A percentile compares a stretch with the other conserved stretches of the same genome.
phyloP scores from a whole-genome alignment of 164 flowering plant genomes.

The Echeveria elegans region DNA sequence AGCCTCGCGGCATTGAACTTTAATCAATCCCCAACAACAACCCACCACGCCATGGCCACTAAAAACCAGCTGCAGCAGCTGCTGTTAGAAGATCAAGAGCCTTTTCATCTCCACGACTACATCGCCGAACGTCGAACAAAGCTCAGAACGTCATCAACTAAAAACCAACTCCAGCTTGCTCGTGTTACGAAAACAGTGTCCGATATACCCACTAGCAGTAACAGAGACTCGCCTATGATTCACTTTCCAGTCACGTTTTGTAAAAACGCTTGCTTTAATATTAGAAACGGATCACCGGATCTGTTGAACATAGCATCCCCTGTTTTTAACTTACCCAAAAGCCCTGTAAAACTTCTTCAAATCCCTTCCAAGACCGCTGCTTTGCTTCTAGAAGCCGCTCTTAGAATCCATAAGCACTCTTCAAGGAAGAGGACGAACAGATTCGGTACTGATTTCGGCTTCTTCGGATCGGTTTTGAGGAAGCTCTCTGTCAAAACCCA shows the following conservation, averaged over 20 bases:
- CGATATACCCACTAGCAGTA: not conserved
- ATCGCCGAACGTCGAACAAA: not conserved
- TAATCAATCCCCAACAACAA: not conserved
- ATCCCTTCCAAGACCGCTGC: constrained; percentile 8
- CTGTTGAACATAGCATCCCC: not conserved
- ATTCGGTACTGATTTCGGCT: not conserved
- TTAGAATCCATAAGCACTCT: not conserved
- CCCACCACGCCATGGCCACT: not conserved
- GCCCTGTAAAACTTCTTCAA: not conserved
- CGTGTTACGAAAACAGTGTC: not conserved
- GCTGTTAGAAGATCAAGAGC: constrained; percentile 8
- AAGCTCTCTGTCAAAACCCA: constrained; percentile 9
- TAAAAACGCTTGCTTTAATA: not conserved
- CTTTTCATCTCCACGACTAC: constrained; percentile 3
- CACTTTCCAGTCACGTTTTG: not conserved
- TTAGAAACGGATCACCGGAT: not conserved
- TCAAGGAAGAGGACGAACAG: not conserved
- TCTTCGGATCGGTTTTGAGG: constrained; percentile 1
- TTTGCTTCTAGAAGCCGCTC: constrained; percentile 4
- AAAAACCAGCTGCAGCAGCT: not conserved
- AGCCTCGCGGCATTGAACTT: no score
- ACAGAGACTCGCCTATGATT: not conserved
- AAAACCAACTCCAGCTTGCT: not conserved
- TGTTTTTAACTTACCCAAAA: not conserved
- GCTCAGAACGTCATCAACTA: not conserved